These are phyloP conservation scores for Xylaria sp. DNA, from an alignment of 2,329 filamentous ascomycete species.

Conservation along the genomic window DNA sequence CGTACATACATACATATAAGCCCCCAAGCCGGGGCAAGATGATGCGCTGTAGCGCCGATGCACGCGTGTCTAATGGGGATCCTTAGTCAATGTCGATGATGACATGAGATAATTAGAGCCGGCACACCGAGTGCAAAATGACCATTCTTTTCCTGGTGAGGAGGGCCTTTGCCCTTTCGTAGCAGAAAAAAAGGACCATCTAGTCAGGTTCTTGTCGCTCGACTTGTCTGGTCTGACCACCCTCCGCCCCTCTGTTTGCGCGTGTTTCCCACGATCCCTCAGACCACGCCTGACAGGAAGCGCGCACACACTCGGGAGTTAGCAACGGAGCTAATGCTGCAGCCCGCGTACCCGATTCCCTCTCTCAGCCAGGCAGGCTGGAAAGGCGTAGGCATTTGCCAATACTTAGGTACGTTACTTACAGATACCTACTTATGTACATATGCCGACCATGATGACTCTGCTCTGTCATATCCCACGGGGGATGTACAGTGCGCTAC, in stretches of 20 bases:
- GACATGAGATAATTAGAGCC: slow-evolving; percentile 3
- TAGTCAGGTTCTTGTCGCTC: slow-evolving; percentile 14
- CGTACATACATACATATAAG: neutral
- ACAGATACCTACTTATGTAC: neutral
- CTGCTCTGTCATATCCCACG: neutral
- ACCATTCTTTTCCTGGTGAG: neutral
- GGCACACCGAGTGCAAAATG: neutral
- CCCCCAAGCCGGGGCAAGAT: slow-evolving; percentile 7
- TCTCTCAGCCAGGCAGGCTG: neutral
- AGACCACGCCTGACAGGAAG: slow-evolving; percentile 19
- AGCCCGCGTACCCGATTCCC: slow-evolving; percentile 5
- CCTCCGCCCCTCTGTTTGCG: neutral
- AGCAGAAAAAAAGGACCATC: neutral
- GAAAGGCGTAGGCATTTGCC: neutral
- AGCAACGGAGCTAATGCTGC: slow-evolving; percentile 2
- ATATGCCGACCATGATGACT: neutral
- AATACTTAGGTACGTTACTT: neutral
- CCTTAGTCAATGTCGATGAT: slow-evolving; percentile 11
- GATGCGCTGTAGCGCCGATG: slow-evolving; percentile 22
- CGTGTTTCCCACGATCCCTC: slow-evolving; percentile 6
- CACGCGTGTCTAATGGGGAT: slow-evolving; percentile 7
- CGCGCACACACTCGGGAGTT: slow-evolving; percentile 16
- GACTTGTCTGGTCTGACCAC: slow-evolving; percentile 30
- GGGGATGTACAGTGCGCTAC: slow-evolving; percentile 7
- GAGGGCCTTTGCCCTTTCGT: neutral